These are phyloP conservation scores for Ajuga chamaepitys DNA, from an alignment of 257 asterid genomes.

Conservation along the genomic window DNA sequence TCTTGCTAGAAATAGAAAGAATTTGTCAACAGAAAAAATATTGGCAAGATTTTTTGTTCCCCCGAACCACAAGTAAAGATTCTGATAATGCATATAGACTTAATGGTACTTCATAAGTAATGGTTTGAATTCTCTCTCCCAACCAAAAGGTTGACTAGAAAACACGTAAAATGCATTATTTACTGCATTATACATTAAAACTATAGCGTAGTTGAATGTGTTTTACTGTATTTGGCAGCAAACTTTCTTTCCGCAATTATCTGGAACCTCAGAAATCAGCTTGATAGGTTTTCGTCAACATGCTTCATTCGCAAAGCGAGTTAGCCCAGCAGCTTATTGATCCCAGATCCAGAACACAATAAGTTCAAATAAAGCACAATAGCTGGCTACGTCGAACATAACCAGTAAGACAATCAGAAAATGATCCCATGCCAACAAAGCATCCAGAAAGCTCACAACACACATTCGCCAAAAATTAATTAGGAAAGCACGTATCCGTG, in stretches of 20 bases:
- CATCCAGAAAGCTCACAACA: constrained; percentile 3
- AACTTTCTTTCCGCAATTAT: neutral
- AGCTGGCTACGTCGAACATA: neutral
- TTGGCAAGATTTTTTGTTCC: no score
- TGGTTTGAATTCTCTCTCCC: neutral
- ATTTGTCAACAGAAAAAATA: no score
- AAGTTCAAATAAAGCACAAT: neutral
- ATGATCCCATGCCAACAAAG: neutral
- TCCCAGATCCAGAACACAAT: neutral
- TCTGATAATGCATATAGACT: no score
- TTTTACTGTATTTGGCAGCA: neutral
- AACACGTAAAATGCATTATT: no score
- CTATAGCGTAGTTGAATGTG: neutral
- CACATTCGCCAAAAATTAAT: neutral
- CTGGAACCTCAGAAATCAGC: neutral
- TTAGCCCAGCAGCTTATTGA: neutral
- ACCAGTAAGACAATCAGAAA: neutral
- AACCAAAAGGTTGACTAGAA: neutral
- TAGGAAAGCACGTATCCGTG: neutral
- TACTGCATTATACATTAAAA: neutral
- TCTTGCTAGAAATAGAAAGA: no score
- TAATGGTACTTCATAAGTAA: no score
- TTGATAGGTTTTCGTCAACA: neutral
- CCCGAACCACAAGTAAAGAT: no score
- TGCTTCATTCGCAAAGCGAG: neutral